Evolutionary conservation across 208 protist species (phyloP), one percentile per base, ranked within the genome.

Genomic region (Angomonas ambiguus): DNA sequence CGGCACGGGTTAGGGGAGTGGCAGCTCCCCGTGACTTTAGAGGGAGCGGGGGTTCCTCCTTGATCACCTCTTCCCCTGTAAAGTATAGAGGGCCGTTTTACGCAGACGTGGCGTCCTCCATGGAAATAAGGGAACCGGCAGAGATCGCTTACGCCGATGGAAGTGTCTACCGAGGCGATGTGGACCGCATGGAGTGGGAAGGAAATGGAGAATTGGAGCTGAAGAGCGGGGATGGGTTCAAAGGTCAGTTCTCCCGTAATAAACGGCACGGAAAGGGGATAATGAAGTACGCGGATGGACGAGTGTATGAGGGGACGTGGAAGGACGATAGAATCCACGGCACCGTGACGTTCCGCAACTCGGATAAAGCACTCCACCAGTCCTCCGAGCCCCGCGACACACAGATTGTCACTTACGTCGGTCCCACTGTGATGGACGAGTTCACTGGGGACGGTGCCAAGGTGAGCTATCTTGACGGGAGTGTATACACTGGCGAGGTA

Each of bases 141-240:
- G 76, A 82, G 62, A 49, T 94, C 16, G 49, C 57, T 20, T 94
- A 94, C 72, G 72, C 76, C 18, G 85, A 94, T 57, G 83, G 85
- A 13, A 82, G 79, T 55, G 65, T 24, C 62, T 94, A 94, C 66
- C 20, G 4, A 0, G 88, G 88, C 1, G 77, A 67, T 3, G 79
- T 77, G 53, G 74, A 78, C 18, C 75, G 71, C 49, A 64, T 88
- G 58, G 67, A 67, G 24, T 81, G 85, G 27, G 66, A 87, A 38
- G 88, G 88, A 18, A 64, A 80, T 20, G 88, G 88, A 0, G 77
- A 80, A 65, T 78, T 81, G 64, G 65, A 62, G 27, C 63, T 80
- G 49, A 65, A 69, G 18, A 83, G 67, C 27, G 85, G 83, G 8
- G 80, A 91, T 56, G 65, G 82, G 18, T 92, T 83, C 48, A 77